Base-by-base conservation (phyloP, 371 early-diverging fungal genomes). In the Mucor circinelloides region DNA sequence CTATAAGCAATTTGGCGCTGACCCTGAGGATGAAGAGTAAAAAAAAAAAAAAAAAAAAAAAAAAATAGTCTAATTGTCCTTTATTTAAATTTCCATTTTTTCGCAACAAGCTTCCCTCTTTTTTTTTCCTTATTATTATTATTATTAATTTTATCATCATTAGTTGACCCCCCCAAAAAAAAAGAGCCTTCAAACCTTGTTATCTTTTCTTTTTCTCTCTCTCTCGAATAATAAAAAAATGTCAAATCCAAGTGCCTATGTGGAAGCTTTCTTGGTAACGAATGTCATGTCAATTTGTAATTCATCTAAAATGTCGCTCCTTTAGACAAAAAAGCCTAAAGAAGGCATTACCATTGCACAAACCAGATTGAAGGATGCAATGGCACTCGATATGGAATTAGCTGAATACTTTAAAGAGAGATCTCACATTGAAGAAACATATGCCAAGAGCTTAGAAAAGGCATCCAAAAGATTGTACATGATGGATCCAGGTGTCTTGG, bases 1-100 rank as follows among this genome's bases (percentile, higher is more conserved):
- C 70, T 92, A 78, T 61, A 82, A 85, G 17, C 83, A 87, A 70
- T 89, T 90, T 64, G 89, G 89, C 55, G 80, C 81, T 32, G 92
- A 91, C 67, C 81, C 82, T 48, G 87, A 81, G 19, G 87, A 82
- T 56, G 85, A 83, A 23, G 84, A 81, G 19, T 79, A 78, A 28
- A 36, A n/a, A n/a, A n/a, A n/a, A n/a, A n/a, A n/a, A n/a, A n/a
- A n/a, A n/a, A n/a, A n/a, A n/a, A n/a, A n/a, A 21, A 15, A 28
- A 9, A 21, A 15, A 28, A 9, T 13, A 50, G 21, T 50, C 50
- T 50, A 12, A 10, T 7, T 25, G 21, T 25, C 23, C 3, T 25
- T 25, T 40, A 12, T 50, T 50, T 50, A 23, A 23, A 44, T 44
- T 44, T n/a, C 44, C 44, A 23, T 50, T 50, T 50, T 25, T 44